These are phyloP conservation scores for Vanilla planifolia DNA, from an alignment of 106 monocot genomes.

Conservation along the genomic window DNA sequence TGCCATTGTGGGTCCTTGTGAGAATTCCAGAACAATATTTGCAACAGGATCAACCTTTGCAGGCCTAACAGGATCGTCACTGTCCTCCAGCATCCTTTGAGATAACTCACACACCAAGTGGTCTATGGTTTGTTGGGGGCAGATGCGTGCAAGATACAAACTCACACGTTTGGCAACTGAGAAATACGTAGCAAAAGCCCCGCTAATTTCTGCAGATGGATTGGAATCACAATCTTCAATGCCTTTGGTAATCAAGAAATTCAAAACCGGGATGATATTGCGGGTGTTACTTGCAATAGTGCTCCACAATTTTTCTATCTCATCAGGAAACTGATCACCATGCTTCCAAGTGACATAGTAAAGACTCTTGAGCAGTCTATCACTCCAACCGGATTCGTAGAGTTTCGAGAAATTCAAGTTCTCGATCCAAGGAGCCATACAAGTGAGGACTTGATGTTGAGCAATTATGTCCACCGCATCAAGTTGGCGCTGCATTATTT, in stretches of 20 bases:
- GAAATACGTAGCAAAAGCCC: constrained; percentile 91
- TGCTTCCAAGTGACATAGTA: constrained; percentile 98
- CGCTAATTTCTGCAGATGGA: constrained; percentile 86
- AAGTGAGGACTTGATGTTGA: constrained; percentile 95
- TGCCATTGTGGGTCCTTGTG: constrained; percentile 61
- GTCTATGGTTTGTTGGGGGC: constrained; percentile 95
- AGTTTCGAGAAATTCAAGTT: constrained; percentile 85
- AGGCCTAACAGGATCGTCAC: constrained; percentile 49
- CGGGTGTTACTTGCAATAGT: constrained; percentile 82
- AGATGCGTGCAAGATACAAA: constrained; percentile 93
- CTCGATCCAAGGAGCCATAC: constrained; percentile 98
- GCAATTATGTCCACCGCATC: constrained; percentile 99
- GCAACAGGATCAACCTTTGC: constrained; percentile 49
- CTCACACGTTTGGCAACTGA: constrained; percentile 97
- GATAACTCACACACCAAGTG: constrained; percentile 93
- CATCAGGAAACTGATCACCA: constrained; percentile 99
- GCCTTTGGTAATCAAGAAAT: constrained; percentile 88
- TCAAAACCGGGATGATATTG: constrained; percentile 88
- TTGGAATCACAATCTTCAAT: constrained; percentile 99
- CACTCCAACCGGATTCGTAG: constrained; percentile 94
- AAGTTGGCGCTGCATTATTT: constrained; percentile 97
- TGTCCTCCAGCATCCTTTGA: constrained; percentile 93
- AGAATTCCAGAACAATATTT: constrained; percentile 81
- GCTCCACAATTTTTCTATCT: constrained; percentile 98
- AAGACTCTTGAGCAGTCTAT: constrained; percentile 87